phyloP scores from a whole-genome alignment of 1,284 basidiomycete genomes.

The Papiliotrema laurentii region DNA sequence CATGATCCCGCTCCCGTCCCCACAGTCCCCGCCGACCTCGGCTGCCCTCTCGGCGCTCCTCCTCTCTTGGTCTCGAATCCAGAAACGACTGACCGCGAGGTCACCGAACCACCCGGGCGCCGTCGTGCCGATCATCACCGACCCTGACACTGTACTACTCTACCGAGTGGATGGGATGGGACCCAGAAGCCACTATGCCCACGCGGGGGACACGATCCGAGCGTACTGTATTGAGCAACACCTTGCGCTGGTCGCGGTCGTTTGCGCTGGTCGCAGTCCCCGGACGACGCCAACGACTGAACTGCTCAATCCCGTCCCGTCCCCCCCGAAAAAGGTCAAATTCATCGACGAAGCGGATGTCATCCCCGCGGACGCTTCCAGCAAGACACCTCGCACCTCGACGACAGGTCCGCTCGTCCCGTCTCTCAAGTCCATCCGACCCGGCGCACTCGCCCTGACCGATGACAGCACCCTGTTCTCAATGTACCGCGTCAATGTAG shows the following conservation, averaged over 20 bases:
- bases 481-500: constrained; percentile 30
- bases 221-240: constrained; percentile 37
- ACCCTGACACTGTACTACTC: constrained; percentile 18
- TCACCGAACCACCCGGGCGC: constrained; percentile 31
- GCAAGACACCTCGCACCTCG: background rate
- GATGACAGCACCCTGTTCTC: constrained; percentile 32
- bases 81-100: constrained; percentile 31
- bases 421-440: constrained; percentile 4
- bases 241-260: constrained; percentile 29
- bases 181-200: constrained; percentile 23
- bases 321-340: background rate
- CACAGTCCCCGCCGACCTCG: constrained; percentile 21
- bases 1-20: constrained; percentile 30
- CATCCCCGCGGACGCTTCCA: background rate
- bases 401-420: background rate
- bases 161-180: background rate
- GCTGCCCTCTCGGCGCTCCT: constrained; percentile 31
- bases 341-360: background rate
- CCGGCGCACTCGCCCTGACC: constrained; percentile 16
- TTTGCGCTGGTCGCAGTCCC: constrained; percentile 18
- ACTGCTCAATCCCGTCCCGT: background rate
- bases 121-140: constrained; percentile 40
- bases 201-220: constrained; percentile 40
- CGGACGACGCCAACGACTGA: background rate
- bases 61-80: constrained; percentile 34